phyloP scores from a whole-genome alignment of 2,329 filamentous ascomycete species.

The Microdochium nivale region DNA sequence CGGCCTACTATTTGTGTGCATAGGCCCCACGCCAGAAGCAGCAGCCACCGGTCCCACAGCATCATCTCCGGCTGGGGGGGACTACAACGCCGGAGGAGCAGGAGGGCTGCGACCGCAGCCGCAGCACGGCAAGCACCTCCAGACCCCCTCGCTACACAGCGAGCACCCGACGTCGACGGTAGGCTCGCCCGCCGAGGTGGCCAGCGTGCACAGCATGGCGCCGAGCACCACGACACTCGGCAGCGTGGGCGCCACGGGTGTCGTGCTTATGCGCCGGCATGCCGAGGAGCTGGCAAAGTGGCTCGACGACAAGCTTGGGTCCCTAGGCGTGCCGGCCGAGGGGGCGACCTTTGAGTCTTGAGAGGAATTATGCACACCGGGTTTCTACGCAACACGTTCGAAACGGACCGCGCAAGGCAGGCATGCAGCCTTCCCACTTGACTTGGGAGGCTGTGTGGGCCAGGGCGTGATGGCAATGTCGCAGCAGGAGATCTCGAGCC shows the following conservation, averaged over 20 bases:
- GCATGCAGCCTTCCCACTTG: too few relatives aligned
- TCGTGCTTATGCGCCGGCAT: conserved; percentile 44
- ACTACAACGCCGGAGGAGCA: conserved; percentile 8
- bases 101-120: conserved; percentile 12
- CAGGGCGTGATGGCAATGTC: too few relatives aligned
- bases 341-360: conserved; percentile 21
- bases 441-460: too few relatives aligned
- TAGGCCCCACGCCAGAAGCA: conserved; percentile 35
- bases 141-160: conserved; percentile 8
- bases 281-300: conserved; percentile 50
- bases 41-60: conserved; percentile 3
- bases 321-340: conserved; percentile 43
- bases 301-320: conserved; percentile 51
- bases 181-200: conserved; percentile 33
- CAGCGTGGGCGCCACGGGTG: conserved; percentile 31
- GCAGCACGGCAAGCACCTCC: conserved; percentile 4
- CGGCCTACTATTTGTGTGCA: conserved; percentile 53
- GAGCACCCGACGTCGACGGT: conserved; percentile 21
- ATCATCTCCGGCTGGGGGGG: too few relatives aligned
- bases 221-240: conserved; percentile 25
- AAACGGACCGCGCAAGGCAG: too few relatives aligned
- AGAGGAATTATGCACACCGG: conserved; percentile 6
- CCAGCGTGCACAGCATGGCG: conserved; percentile 36
- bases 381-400: too few relatives aligned
- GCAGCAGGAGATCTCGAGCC: too few relatives aligned